Evolutionary conservation across 768 basidiomycete genomes (phyloP), one percentile per base, ranked within the genome.

Genomic region (Saitozyma sp.): DNA sequence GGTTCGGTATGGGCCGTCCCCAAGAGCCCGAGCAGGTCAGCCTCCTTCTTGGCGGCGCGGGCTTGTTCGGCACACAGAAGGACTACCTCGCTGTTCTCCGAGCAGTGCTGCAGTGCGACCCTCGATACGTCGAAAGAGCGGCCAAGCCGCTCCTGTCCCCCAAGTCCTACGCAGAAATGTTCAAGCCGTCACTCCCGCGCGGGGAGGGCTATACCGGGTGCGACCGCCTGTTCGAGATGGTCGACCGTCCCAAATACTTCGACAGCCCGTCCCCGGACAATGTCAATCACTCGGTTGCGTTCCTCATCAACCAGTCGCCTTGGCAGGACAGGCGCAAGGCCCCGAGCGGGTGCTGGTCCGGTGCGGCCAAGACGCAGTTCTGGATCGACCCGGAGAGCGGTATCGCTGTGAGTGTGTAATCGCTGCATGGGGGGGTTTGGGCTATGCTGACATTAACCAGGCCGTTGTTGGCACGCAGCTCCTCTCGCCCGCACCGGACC

Each of bases 41-140:
- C 13, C 41, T 60, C 17, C 50, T 50, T 37, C 38, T 58, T 1
- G 71, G 71, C 9, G 73, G 73, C 8, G 68, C 58, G 0, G 78
- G 78, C 5, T 62, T 78, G 11, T 70, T 59, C 38, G 76, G 76
- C 16, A 71, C 72, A 0, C 49, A 69, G 0, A 45, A 52, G 3
- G 74, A 75, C 40, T 78, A 71, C 56, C 65, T 78, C 43, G 58
- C 46, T 0, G 56, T 78, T 55, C 50, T 78, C 1, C 66, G 71
- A 13, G 67, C 63, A 41, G 40, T 80, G n/a, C 64, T 77, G 1
- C 61, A 62, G 53, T 66, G 60, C 42, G 61, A 70, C 52, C 71
- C 71, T 2, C 55, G 49, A 9, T 60, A 41, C 48, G 56, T 48
- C 4, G 51, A 63, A 16, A 52, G 40, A 5, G 52, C 65, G 11